These are phyloP conservation scores for Yamadazyma membranifaciens DNA, from an alignment of 1,139 yeast genomes.

Conservation along the genomic window DNA sequence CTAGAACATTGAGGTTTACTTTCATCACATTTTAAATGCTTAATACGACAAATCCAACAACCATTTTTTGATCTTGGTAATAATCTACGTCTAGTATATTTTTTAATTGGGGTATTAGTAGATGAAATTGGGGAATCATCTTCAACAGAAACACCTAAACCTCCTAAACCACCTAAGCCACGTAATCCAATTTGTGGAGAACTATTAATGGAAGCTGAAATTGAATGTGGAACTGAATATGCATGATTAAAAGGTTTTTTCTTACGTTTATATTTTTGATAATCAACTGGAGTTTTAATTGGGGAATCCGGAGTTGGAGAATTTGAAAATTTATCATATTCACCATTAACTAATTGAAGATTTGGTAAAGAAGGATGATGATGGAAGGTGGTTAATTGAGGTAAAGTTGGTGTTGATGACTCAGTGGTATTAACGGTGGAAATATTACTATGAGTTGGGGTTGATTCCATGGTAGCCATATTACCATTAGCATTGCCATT, in stretches of 20 bases:
- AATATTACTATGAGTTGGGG: conserved; percentile 15
- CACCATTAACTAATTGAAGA: conserved; percentile 7
- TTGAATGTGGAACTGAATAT: background rate
- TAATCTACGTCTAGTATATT: conserved; percentile 41
- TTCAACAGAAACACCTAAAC: conserved; percentile 4
- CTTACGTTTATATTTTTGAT: conserved; percentile 1
- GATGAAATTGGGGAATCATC: conserved; percentile 6
- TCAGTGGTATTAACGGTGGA: conserved; percentile 15
- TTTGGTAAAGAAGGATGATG: conserved; percentile 14
- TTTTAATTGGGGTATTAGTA: conserved; percentile 21
- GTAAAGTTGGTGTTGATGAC: conserved; percentile 9
- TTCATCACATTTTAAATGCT: conserved; percentile 50
- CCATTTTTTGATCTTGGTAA: conserved; percentile 46
- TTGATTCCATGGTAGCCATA: background rate
- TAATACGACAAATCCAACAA: conserved; percentile 52
- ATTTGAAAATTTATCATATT: conserved; percentile 15
- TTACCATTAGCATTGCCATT: background rate
- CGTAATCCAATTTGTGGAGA: background rate
- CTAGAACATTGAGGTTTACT: conserved; percentile 37
- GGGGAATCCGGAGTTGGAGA: conserved; percentile 17
- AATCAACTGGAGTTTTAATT: conserved; percentile 8
- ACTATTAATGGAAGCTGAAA: background rate
- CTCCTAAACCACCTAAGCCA: conserved; percentile 2
- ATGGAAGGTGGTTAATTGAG: conserved; percentile 19
- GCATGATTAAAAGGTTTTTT: background rate